Evolutionary conservation across 441 rosid genomes (phyloP), one percentile per base, ranked within the genome.

Genomic region (Hura crepitans): DNA sequence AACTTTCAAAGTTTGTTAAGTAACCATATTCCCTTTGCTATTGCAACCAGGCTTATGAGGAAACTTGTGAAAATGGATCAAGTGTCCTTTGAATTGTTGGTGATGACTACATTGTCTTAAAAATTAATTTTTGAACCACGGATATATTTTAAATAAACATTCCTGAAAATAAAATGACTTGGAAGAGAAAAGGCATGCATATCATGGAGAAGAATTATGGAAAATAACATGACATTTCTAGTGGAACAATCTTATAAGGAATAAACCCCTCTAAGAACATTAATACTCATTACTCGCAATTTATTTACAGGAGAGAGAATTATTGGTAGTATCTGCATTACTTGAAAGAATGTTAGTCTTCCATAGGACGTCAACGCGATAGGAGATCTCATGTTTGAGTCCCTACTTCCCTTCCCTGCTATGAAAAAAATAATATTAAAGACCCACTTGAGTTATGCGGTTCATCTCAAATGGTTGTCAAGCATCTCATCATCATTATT

Each of bases 401-500:
- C n/a, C n/a, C n/a, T n/a, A n/a, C n/a, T n/a, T n/a, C n/a, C n/a
- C n/a, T n/a, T n/a, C n/a, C n/a, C n/a, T n/a, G n/a, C n/a, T n/a
- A n/a, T n/a, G n/a, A n/a, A n/a, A n/a, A n/a, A n/a, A n/a, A n/a
- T n/a, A 25, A 25, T 17, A 14, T 25, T 18, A 27, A 31, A 0
- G 3, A 50, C 54, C 42, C 28, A 18, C 43, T 33, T 59, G 13
- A 59, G 43, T 8, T 31, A 59, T 31, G 31, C 17, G 37, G 39
- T 18, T 31, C 23, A 50, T 22, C 39, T 67, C 31, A 50, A 37
- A 62, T 2, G 7, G 12, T 28, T 31, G 51, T 70, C n/a, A 70
- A 65, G 43, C 70, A 50, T 23, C 75, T 81, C 86, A 9, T 79
- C 81, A 5, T 72, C 80, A 25, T 35, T 35, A 35, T 31, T 71